Conservation (phyloP, 768 basidiomycete species). For the Mycena chlorophos region DNA sequence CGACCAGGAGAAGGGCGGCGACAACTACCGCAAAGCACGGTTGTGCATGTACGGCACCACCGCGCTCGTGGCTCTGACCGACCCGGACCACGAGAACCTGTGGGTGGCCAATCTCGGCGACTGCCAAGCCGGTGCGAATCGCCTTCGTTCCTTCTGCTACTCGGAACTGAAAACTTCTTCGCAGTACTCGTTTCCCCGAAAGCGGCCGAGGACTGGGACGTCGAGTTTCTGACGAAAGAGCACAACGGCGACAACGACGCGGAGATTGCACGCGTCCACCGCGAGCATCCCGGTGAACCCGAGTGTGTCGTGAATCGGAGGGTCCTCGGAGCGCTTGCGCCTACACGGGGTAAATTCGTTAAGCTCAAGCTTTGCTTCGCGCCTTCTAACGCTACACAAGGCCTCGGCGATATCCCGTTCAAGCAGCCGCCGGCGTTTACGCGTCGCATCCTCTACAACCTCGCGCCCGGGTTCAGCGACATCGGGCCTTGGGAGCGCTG, state of each 20-base stretch:
- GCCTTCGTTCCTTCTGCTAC: slow-evolving; percentile 1
- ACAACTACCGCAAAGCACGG: slow-evolving; percentile 63
- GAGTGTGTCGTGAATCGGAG: slow-evolving; percentile 66
- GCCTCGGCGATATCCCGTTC: slow-evolving; percentile 70
- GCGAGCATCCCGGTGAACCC: slow-evolving; percentile 68
- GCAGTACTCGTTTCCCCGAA: slow-evolving; percentile 55
- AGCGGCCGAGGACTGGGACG: slow-evolving; percentile 52
- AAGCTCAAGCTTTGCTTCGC: slow-evolving; percentile 4
- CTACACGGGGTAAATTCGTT: slow-evolving; percentile 66
- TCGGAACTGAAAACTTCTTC: slow-evolving; percentile 10
- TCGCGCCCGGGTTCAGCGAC: slow-evolving; percentile 61
- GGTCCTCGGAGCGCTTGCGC: slow-evolving; percentile 76
- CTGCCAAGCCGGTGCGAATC: slow-evolving; percentile 67
- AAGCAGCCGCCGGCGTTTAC: slow-evolving; percentile 74
- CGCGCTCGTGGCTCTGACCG: slow-evolving; percentile 69
- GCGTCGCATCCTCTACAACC: slow-evolving; percentile 63
- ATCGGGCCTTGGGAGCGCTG: slow-evolving; percentile 68
- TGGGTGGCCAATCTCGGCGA: slow-evolving; percentile 85
- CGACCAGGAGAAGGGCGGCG: slow-evolving; percentile 57
- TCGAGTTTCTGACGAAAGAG: slow-evolving; percentile 58
- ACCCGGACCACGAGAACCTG: slow-evolving; percentile 65
- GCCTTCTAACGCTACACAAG: slow-evolving; percentile 31
- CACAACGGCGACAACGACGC: slow-evolving; percentile 71
- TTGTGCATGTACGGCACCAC: slow-evolving; percentile 82
- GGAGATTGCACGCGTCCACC: slow-evolving; percentile 63